Evolutionary conservation across 805 yeast species (phyloP).

Genomic region (Yamadazyma tumulicola): DNA sequence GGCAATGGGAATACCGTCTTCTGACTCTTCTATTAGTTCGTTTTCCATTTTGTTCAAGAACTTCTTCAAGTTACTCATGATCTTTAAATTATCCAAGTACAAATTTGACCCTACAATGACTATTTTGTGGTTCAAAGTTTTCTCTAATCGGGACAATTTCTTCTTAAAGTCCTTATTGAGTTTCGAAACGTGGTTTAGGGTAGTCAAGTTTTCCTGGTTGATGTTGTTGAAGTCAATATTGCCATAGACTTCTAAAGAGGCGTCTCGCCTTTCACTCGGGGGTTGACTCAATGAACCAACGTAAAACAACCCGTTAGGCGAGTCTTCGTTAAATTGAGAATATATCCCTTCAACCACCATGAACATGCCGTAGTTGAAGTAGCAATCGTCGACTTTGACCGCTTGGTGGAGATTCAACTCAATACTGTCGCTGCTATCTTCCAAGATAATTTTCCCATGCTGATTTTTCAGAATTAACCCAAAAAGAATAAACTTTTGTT

Average conservation of each 20-base stretch:
- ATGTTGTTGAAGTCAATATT: constrained; percentile 64
- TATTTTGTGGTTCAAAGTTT: constrained; percentile 51
- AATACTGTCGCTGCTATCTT: constrained; percentile 76
- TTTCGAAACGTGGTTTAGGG: constrained; percentile 44
- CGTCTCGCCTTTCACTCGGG: constrained; percentile 73
- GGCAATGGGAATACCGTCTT: constrained; percentile 51
- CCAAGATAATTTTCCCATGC: constrained; percentile 69
- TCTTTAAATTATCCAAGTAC: constrained; percentile 55
- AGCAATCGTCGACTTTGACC: constrained; percentile 59
- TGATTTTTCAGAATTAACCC: constrained; percentile 68
- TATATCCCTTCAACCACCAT: constrained; percentile 84
- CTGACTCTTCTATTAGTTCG: constrained; percentile 14
- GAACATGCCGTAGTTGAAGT: constrained; percentile 71
- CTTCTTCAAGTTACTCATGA: constrained; percentile 63
- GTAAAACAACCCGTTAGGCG: constrained; percentile 51
- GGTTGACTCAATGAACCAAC: constrained; percentile 83
- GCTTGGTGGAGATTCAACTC: constrained; percentile 64
- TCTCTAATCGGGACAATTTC: constrained; percentile 42
- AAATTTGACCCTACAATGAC: constrained; percentile 75
- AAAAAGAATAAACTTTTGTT: constrained; percentile 67
- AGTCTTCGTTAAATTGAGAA: constrained; percentile 52
- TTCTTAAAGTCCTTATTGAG: constrained; percentile 58
- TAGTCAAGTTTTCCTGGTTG: constrained; percentile 24
- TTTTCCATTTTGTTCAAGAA: constrained; percentile 51
- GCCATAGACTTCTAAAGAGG: constrained; percentile 69